Percentiles rank a stretch among this genome's conserved stretches.
Evolutionary conservation across 2,329 filamentous ascomycete species (phyloP).

Genomic region (Ascosphaera apis): DNA sequence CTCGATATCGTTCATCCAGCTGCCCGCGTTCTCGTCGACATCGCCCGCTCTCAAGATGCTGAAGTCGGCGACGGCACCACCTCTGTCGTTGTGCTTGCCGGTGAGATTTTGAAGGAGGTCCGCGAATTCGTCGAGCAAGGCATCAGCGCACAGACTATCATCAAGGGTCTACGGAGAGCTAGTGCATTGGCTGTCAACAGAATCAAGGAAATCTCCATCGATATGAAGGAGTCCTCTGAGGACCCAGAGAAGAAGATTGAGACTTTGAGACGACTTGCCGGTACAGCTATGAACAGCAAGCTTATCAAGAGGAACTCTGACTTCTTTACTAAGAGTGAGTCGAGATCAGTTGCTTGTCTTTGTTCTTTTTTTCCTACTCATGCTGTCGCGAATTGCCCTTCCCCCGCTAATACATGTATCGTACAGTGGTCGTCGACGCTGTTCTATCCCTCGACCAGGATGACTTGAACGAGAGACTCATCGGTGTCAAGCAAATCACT

Average conservation of each 20-base stretch:
- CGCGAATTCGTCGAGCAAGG: slow-evolving; percentile 93
- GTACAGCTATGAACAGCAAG: slow-evolving; percentile 98
- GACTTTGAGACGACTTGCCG: slow-evolving; percentile 71
- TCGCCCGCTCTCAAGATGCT: slow-evolving; percentile 94
- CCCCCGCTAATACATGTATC: slow-evolving; percentile 2
- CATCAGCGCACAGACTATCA: slow-evolving; percentile 89
- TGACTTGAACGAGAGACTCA: slow-evolving; percentile 91
- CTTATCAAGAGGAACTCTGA: slow-evolving; percentile 90
- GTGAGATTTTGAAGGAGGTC: slow-evolving; percentile 90
- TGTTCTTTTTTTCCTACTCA: slow-evolving; percentile 4
- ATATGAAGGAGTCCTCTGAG: slow-evolving; percentile 43
- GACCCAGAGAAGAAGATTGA: slow-evolving; percentile 75
- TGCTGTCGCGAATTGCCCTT: neutral
- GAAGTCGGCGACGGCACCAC: slow-evolving; percentile 97
- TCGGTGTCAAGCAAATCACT: slow-evolving; percentile 94
- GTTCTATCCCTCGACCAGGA: slow-evolving; percentile 90
- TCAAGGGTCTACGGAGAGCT: slow-evolving; percentile 81
- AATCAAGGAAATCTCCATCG: slow-evolving; percentile 86
- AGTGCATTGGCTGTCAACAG: slow-evolving; percentile 89
- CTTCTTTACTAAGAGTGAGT: slow-evolving; percentile 90
- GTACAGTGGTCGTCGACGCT: slow-evolving; percentile 82
- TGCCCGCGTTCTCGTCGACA: slow-evolving; percentile 90
- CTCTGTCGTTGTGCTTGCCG: slow-evolving; percentile 90
- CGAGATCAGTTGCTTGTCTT: slow-evolving; percentile 1
- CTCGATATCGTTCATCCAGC: slow-evolving; percentile 97